Base-by-base conservation (phyloP, 768 basidiomycete species). In the Tylopilus plumbeoviolaceoides region DNA sequence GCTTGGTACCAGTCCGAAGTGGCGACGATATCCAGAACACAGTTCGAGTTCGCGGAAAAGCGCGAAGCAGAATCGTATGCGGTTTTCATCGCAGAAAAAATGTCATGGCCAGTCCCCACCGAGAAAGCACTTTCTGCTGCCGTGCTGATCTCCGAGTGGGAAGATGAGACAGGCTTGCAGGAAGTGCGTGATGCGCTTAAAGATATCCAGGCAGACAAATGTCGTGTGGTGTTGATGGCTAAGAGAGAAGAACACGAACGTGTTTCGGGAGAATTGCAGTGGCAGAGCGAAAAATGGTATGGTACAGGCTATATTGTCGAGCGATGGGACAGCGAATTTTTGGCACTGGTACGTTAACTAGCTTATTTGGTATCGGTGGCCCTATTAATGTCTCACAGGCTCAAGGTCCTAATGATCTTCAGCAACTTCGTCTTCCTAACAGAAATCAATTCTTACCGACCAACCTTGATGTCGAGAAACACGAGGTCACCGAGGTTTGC, bases 401-500 rank as follows among this genome's bases (percentile, higher is more conserved):
- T 14, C 72, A 81, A 54, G 75, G 73, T 9, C 74, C 78, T 14
- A 87, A 88, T 60, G 78, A 81, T 52, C 78, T 89, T 38, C 65
- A 73, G 5, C 89, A 89, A 47, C 73, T 98, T 6, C 80, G 75
- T 60, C 77, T 99, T 11, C 97, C 97, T 1, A 78, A 78, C 27
- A 89, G 84, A 5, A 99, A 99, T 66, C 79, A 86, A 56, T 98
- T 98, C 68, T 88, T 99, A 60, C 95, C 97, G 3, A 78, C 83
- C 5, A 84, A 91, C 58, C 72, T 99, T 31, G 80, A 90, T 44
- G 89, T 98, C 7, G 83, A 91, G 44, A 94, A 87, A 71, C 79
- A 78, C 36, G 80, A 84, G 12, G 79, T 85, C 2, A 57, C 71
- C 0, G 75, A 87, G 75, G 91, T 90, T 57, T 35, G 73, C 4